These are phyloP conservation scores for Chrysoporthe deuterocubensis DNA, from an alignment of 2,329 filamentous ascomycete genomes.

Conservation along the genomic window DNA sequence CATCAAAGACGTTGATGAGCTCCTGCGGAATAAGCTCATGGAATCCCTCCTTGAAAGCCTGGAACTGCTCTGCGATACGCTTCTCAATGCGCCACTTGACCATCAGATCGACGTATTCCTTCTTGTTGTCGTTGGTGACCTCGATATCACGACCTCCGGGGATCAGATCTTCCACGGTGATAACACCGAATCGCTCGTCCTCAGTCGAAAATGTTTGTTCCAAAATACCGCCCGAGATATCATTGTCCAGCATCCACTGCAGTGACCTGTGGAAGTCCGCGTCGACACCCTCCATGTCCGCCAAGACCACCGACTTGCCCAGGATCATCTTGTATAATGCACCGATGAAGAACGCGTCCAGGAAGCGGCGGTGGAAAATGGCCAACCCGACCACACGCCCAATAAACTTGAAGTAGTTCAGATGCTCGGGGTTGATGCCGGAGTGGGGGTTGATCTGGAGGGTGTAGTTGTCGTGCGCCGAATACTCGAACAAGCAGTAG, in stretches of 20 bases:
- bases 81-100: slow-evolving; percentile 99
- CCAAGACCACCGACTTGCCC: slow-evolving; percentile 85
- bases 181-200: slow-evolving; percentile 94
- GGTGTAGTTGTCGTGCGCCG: slow-evolving; percentile 99
- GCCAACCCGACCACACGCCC: slow-evolving; percentile 94
- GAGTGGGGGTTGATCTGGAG: slow-evolving; percentile 99
- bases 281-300: slow-evolving; percentile 99
- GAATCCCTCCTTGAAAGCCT: slow-evolving; percentile 96
- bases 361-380: slow-evolving; percentile 96
- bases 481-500: slow-evolving; percentile 99
- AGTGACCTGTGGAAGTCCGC: slow-evolving; percentile 96
- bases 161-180: slow-evolving; percentile 92
- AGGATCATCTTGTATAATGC: slow-evolving; percentile 99
- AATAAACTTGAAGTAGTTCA: slow-evolving; percentile 99
- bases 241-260: slow-evolving; percentile 97
- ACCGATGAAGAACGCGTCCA: slow-evolving; percentile 98
- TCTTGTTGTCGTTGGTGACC: slow-evolving; percentile 98
- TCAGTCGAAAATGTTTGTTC: slow-evolving; percentile 97
- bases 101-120: slow-evolving; percentile 97
- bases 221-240: slow-evolving; percentile 87
- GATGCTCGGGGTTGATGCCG: slow-evolving; percentile 97
- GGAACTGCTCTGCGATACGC: slow-evolving; percentile 97
- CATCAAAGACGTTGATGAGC: slow-evolving; percentile 97
- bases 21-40: slow-evolving; percentile 96
- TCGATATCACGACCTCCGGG: slow-evolving; percentile 88